These are phyloP conservation scores for Didymella arachidicola DNA, from an alignment of 2,329 filamentous ascomycete genomes.

Conservation along the genomic window DNA sequence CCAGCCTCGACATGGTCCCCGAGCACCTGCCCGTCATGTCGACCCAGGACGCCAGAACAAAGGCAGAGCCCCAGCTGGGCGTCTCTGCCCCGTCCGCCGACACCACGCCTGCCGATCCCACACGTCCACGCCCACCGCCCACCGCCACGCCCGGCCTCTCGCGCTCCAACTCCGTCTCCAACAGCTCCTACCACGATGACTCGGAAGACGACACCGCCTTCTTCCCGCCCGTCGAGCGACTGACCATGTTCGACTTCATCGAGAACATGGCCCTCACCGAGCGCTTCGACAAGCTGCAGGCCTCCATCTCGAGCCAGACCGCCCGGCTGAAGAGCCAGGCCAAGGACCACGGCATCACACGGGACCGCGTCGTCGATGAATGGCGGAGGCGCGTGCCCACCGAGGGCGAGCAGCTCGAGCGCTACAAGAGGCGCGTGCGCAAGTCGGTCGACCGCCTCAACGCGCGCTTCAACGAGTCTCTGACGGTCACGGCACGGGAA, in stretches of 20 bases:
- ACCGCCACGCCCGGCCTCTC: slow-evolving; percentile 67
- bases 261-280: slow-evolving; percentile 91
- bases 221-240: slow-evolving; percentile 85
- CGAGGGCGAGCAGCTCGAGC: slow-evolving; percentile 90
- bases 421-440: slow-evolving; percentile 87
- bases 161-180: slow-evolving; percentile 81
- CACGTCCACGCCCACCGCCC: slow-evolving; percentile 56
- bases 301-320: slow-evolving; percentile 80
- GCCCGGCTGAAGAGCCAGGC: slow-evolving; percentile 86
- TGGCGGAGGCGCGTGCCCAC: slow-evolving; percentile 86
- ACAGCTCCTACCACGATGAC: slow-evolving; percentile 82
- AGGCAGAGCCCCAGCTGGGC: slow-evolving; percentile 43
- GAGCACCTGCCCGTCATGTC: slow-evolving; percentile 45
- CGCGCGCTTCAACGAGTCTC: slow-evolving; percentile 86
- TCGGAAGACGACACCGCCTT: slow-evolving; percentile 75
- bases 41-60: slow-evolving; percentile 35
- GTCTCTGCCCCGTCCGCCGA: slow-evolving; percentile 34
- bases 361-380: slow-evolving; percentile 88
- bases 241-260: slow-evolving; percentile 90
- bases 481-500: slow-evolving; percentile 85
- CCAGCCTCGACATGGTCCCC: slow-evolving; percentile 40
- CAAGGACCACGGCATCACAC: slow-evolving; percentile 79
- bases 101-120: slow-evolving; percentile 36
- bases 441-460: slow-evolving; percentile 86
- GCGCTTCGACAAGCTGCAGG: slow-evolving; percentile 89